Percentiles rank a stretch among this genome's conserved stretches.
Conservation (phyloP, 805 yeast genomes). For the Zygosaccharomyces gambellarensis region DNA sequence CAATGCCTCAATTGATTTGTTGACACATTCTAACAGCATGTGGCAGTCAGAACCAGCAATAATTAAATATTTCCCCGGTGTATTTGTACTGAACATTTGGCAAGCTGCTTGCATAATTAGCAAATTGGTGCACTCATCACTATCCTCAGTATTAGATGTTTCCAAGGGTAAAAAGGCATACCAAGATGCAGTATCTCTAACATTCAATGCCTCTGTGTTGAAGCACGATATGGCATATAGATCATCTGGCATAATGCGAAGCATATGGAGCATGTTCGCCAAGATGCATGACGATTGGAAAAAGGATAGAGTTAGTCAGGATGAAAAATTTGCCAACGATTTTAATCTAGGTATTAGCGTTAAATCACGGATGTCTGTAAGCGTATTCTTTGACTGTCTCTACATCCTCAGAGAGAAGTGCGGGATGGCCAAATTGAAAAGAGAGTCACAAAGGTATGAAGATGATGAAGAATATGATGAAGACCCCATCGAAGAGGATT, state of each 20-base stretch:
- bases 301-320: conserved; percentile 31
- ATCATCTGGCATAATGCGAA: conserved; percentile 88
- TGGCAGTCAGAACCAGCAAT: conserved; percentile 56
- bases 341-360: conserved; percentile 49
- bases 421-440: conserved; percentile 68
- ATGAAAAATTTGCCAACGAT: conserved; percentile 17
- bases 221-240: conserved; percentile 92
- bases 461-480: conserved; percentile 35
- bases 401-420: conserved; percentile 81
- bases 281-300: conserved; percentile 54
- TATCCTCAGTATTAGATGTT: conserved; percentile 60
- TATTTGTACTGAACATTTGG: conserved; percentile 79
- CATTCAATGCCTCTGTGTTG: conserved; percentile 75
- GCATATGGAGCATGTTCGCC: conserved; percentile 84
- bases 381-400: conserved; percentile 86
- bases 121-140: conserved; percentile 69
- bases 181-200: conserved; percentile 58
- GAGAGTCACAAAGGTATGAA: conserved; percentile 27
- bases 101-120: conserved; percentile 85
- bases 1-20: conserved; percentile 68
- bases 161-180: conserved; percentile 68
- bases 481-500: conserved; percentile 31
- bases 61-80: conserved; percentile 76
- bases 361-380: conserved; percentile 83
- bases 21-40: conserved; percentile 62